Evolutionary conservation across 2,329 filamentous ascomycete genomes (phyloP).

Genomic region (Neurospora sp.): DNA sequence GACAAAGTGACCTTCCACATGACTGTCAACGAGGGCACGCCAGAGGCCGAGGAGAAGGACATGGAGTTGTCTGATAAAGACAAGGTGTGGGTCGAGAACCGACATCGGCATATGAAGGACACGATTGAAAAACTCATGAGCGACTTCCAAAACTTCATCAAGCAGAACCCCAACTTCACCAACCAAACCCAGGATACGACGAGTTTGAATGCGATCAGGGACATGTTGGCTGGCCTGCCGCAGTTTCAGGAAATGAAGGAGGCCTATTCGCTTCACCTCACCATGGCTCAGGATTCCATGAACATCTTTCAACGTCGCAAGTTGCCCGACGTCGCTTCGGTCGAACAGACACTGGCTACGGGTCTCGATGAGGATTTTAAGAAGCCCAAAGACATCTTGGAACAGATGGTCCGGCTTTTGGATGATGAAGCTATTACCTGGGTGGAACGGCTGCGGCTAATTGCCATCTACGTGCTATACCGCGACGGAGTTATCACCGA

Average conservation of each 20-base stretch:
- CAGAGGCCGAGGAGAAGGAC: constrained; percentile 69
- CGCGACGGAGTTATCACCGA: constrained; percentile 74
- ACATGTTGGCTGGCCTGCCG: constrained; percentile 90
- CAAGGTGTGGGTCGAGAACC: constrained; percentile 88
- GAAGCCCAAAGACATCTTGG: constrained; percentile 81
- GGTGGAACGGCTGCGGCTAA: constrained; percentile 70
- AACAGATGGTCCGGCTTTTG: constrained; percentile 75
- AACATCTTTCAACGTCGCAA: constrained; percentile 79
- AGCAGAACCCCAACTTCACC: constrained; percentile 85
- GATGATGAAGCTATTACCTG: constrained; percentile 69
- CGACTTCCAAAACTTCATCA: constrained; percentile 87
- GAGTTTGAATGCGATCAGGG: constrained; percentile 83
- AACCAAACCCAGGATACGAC: constrained; percentile 59
- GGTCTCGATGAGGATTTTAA: constrained; percentile 87
- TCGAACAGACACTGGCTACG: constrained; percentile 86
- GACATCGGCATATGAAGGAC: constrained; percentile 96
- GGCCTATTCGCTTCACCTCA: constrained; percentile 85
- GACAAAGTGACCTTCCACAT: constrained; percentile 84
- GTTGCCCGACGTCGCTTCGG: constrained; percentile 72
- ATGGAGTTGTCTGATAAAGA: constrained; percentile 88
- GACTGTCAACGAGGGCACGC: constrained; percentile 61
- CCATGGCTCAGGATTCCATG: constrained; percentile 97
- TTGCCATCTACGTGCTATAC: constrained; percentile 79
- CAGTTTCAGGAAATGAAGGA: constrained; percentile 96
- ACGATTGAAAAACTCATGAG: constrained; percentile 87